Conservation (phyloP, 345 rosid genomes). For the Triadica sebifera region DNA sequence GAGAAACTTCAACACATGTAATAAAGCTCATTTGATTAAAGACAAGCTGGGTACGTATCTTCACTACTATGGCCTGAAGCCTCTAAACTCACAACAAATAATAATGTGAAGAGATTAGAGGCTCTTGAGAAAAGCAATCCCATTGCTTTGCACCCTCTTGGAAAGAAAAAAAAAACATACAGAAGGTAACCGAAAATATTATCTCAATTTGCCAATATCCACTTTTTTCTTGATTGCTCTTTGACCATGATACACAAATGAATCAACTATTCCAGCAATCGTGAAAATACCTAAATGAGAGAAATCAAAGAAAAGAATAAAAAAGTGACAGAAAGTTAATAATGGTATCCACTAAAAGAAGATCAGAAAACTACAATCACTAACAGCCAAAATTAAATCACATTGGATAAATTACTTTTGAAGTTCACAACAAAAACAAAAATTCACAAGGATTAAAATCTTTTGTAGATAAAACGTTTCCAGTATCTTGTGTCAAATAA, state of each 20-base stretch:
- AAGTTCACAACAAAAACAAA: neutral
- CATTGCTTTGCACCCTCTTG: neutral
- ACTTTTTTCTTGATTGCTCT: conserved; percentile 30
- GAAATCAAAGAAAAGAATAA: neutral
- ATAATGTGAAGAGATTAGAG: neutral
- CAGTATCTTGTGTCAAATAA: neutral
- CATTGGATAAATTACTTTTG: neutral
- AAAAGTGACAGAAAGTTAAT: neutral
- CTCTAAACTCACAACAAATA: neutral
- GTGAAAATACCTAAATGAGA: conserved; percentile 26
- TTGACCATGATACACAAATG: conserved; percentile 30
- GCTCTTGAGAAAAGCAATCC: neutral
- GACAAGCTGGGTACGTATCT: neutral
- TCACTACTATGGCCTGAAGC: neutral
- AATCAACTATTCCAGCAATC: conserved; percentile 29
- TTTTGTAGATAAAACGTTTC: neutral
- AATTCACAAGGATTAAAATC: neutral
- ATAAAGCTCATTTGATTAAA: neutral
- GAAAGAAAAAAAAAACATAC: no score
- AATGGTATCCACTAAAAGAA: neutral
- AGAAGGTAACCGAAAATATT: neutral
- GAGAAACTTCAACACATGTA: neutral
- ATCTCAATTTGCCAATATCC: conserved; percentile 26
- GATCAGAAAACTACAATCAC: neutral
- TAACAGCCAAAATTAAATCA: neutral